Percentiles rank a stretch among this genome's conserved stretches.
Evolutionary conservation across 179 eudicot genomes (phyloP).

Genomic region (Spergularia azorica): DNA sequence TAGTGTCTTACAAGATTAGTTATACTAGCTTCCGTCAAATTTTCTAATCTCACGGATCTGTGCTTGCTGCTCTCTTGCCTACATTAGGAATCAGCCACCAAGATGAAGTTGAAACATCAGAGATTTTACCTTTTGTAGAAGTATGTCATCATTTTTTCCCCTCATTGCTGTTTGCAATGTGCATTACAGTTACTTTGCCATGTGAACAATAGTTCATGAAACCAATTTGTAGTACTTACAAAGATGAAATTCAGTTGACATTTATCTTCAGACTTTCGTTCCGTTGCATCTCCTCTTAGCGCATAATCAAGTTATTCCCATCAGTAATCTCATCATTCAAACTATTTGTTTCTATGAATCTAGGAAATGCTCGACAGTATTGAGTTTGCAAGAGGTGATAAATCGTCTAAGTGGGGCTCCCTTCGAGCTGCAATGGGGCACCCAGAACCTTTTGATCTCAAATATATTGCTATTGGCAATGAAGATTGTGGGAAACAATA

Average conservation of each 20-base stretch:
- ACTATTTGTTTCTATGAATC: constrained; percentile 12
- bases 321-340: not conserved
- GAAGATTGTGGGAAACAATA: constrained; percentile 78
- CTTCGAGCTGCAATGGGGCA: constrained; percentile 94
- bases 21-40: not conserved
- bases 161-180: not conserved
- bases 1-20: not conserved
- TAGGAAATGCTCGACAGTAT: constrained; percentile 90
- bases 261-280: not conserved
- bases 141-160: constrained; percentile 40
- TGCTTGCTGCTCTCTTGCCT: constrained; percentile 1
- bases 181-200: not conserved
- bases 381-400: constrained; percentile 90
- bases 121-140: constrained; percentile 61
- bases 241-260: not conserved
- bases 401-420: constrained; percentile 81
- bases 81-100: constrained; percentile 69
- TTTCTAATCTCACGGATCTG: constrained; percentile 24
- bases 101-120: constrained; percentile 62
- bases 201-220: not conserved
- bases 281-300: constrained; percentile 8
- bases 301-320: not conserved
- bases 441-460: constrained; percentile 86
- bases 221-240: no score
- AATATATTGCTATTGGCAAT: constrained; percentile 85